Percentiles rank a stretch among this genome's conserved stretches.
Evolutionary conservation across 2,329 filamentous ascomycete species (phyloP).

Genomic region (Paecilomyces dactylethromorphus): DNA sequence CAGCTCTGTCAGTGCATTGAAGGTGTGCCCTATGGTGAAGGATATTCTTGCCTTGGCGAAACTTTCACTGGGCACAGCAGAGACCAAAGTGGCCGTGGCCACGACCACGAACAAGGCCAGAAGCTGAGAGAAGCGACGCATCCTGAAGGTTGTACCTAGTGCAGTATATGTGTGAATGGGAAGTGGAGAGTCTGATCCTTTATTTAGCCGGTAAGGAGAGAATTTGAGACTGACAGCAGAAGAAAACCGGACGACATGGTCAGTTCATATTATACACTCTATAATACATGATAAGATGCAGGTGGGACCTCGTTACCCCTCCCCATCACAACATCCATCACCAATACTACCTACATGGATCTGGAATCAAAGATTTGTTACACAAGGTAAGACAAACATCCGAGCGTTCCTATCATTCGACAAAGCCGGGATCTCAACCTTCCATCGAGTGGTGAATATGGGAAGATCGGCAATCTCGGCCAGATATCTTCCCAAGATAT

Average conservation of each 20-base stretch:
- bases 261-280: background rate
- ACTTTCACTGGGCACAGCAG: background rate
- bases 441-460: background rate
- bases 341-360: background rate
- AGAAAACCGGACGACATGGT: background rate
- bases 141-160: background rate
- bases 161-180: background rate
- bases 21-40: no score
- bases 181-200: background rate
- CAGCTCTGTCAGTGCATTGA: background rate
- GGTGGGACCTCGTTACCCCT: background rate
- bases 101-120: background rate
- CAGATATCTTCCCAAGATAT: background rate
- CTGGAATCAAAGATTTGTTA: background rate
- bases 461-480: background rate
- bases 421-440: background rate
- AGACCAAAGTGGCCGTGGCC: background rate
- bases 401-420: background rate
- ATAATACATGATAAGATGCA: background rate
- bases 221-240: background rate
- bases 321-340: background rate
- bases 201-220: background rate
- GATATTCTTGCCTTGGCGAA: background rate
- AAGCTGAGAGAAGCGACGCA: background rate
- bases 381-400: background rate